These are phyloP conservation scores for Verticillium klebahnii DNA, from an alignment of 2,329 filamentous ascomycete genomes.

Conservation along the genomic window DNA sequence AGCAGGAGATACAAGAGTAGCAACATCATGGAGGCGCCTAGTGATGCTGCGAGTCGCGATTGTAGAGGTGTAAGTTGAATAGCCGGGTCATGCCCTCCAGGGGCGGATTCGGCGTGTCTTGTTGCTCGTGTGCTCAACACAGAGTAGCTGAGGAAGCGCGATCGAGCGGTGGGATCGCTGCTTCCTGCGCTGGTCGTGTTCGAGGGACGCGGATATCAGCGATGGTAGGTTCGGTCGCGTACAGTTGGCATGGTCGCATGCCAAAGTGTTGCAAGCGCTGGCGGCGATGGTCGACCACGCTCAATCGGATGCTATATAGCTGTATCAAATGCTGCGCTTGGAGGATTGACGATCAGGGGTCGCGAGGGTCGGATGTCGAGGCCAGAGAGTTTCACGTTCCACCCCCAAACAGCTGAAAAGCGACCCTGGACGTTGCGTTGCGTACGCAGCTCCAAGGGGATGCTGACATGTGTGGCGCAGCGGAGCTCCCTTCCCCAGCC, in stretches of 20 bases:
- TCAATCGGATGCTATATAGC: neutral
- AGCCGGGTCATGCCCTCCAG: conserved; percentile 36
- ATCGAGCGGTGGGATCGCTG: neutral
- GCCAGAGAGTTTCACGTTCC: neutral
- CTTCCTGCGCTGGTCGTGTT: neutral
- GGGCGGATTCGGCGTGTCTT: conserved; percentile 18
- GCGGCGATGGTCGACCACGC: neutral
- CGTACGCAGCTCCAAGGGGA: neutral
- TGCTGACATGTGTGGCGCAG: conserved; percentile 1
- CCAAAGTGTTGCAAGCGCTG: neutral
- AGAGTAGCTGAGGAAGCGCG: neutral
- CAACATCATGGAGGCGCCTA: conserved; percentile 56
- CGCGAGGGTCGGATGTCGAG: neutral
- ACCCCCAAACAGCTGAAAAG: conserved; percentile 1
- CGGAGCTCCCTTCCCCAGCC: neutral
- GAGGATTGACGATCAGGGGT: neutral
- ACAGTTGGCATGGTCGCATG: neutral
- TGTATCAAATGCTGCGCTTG: neutral
- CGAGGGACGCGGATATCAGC: neutral
- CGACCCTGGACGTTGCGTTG: neutral
- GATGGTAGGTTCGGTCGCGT: neutral
- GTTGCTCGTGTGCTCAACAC: neutral
- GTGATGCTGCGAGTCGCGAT: conserved; percentile 65
- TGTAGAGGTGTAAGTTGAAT: conserved; percentile 66
- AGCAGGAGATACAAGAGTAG: conserved; percentile 29